Evolutionary conservation across 208 protist species (phyloP), one percentile per base, ranked within the genome.

Genomic region (Crithidia fasciculata): DNA sequence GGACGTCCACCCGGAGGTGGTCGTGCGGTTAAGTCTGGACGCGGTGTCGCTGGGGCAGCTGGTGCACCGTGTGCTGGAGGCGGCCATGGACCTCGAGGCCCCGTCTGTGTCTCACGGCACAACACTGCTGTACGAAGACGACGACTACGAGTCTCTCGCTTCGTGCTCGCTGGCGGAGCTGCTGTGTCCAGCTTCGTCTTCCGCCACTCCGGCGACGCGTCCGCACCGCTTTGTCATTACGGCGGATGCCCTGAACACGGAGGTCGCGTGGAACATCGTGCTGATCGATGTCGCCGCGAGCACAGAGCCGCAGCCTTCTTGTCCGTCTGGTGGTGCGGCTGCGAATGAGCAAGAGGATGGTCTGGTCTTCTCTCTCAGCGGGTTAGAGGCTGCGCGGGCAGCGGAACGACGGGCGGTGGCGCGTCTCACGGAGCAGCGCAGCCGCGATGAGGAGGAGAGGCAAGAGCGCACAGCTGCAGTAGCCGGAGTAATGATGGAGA

Each of bases 41-140:
- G 49, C 62, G 4, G 57, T 65, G 36, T 93, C 89, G 9, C 74
- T 96, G 37, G 78, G 76, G 0, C 44, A 62, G 2, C 76, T 96
- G 74, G 83, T 89, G 4, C 54, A 62, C 12, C 13, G 16, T 4
- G 67, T 95, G 0, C 57, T 96, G 36, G 69, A 68, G 28, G 64
- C 69, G 0, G 69, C 53, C 5, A 57, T 91, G 4, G 61, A 45
- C 0, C 70, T 94, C 60, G 81, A 83, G 54, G 70, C 63, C 2
- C 81, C 86, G 8, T 90, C 82, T 19, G 69, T 97, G 50, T 83
- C 72, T 19, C 56, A 70, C 47, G 83, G 75, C 9, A 28, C 75
- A 2, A 81, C 60, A n/a, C 58, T 94, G 41, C 8, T 97, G 8
- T 97, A 92, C 69, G 92, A 97, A 50, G 81, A 82, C 28, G 91